Evolutionary conservation across 257 asterid species (phyloP).

Genomic region (Nicotiana paniculata): DNA sequence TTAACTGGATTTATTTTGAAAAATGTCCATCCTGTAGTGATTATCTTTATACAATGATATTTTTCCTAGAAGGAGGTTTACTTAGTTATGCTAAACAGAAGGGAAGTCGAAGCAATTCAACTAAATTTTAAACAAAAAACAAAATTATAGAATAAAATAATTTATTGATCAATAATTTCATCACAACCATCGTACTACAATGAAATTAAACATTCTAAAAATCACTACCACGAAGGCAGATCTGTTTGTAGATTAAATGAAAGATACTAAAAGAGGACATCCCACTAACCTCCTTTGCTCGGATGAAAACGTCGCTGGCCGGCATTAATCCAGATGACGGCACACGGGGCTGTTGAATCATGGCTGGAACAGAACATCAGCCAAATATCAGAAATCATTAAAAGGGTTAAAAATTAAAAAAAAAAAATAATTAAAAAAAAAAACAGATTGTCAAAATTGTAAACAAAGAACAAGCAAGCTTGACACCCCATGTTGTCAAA

Average conservation of each 20-base stretch:
- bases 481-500: slow-evolving; percentile 20
- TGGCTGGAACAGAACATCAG: slow-evolving; percentile 48
- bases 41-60: background rate
- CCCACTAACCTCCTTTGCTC: slow-evolving; percentile 77
- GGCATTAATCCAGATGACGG: slow-evolving; percentile 84
- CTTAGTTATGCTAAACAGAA: background rate
- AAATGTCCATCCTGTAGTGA: background rate
- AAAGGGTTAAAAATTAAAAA: slow-evolving; percentile 3
- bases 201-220: background rate
- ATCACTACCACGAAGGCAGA: background rate
- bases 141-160: background rate
- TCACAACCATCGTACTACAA: background rate
- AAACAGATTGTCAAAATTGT: background rate
- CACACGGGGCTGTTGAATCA: slow-evolving; percentile 86
- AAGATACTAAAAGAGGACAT: slow-evolving; percentile 9
- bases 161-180: background rate
- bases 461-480: background rate
- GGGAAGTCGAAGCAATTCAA: background rate
- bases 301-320: slow-evolving; percentile 81
- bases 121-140: background rate
- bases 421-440: background rate
- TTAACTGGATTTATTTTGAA: background rate
- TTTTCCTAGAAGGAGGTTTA: background rate
- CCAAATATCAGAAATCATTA: slow-evolving; percentile 4
- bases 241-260: background rate